Evolutionary conservation across 2,329 filamentous ascomycete species (phyloP).

Genomic region (Xylariaceae sp.): DNA sequence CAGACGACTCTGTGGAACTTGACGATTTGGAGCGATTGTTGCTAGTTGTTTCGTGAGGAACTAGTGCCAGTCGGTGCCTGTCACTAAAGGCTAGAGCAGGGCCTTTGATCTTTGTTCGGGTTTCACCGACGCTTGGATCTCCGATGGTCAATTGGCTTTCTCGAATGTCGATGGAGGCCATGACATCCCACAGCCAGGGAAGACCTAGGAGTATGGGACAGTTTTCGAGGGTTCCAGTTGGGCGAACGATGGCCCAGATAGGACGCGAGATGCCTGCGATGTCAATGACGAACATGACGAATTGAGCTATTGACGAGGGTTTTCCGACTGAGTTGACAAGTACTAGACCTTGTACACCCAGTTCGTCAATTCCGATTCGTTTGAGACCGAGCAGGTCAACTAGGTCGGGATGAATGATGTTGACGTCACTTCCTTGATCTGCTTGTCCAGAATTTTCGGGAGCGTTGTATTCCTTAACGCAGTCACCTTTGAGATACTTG

Average conservation of each 20-base stretch:
- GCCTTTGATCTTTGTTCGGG: too few species aligned
- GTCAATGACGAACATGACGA: background rate
- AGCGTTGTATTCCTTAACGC: too few species aligned
- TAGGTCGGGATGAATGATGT: background rate
- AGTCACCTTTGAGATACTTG: too few species aligned
- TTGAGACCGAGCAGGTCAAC: background rate
- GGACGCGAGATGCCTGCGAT: background rate
- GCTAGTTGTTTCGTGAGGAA: too few species aligned
- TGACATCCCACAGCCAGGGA: background rate
- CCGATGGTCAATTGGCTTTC: too few species aligned
- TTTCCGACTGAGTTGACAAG: background rate
- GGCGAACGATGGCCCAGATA: background rate
- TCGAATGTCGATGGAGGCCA: background rate
- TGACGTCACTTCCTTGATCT: background rate
- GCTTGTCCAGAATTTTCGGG: background rate
- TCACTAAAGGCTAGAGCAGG: too few species aligned
- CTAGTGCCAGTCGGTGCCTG: too few species aligned
- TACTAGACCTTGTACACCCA: background rate
- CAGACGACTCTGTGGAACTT: too few species aligned
- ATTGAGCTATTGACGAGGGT: background rate
- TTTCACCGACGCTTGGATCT: too few species aligned
- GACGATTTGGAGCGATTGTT: too few species aligned
- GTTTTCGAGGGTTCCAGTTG: background rate
- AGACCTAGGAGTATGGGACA: background rate
- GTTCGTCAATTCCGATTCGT: background rate